Base-by-base conservation (phyloP, 1,284 basidiomycete species). In the Ustilago shanxiensis region DNA sequence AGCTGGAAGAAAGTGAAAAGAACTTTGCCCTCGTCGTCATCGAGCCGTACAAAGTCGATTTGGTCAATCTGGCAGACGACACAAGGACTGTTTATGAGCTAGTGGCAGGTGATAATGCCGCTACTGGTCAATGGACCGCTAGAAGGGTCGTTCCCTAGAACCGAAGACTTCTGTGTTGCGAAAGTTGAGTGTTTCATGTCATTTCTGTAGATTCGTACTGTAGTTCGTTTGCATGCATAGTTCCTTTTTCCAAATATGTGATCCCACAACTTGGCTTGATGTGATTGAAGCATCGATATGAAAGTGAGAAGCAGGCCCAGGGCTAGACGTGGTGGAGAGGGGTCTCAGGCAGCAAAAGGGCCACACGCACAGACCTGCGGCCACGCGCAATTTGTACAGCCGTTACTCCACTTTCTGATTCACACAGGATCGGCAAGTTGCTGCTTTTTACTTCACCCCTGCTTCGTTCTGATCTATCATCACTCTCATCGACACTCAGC, bases 1-100 rank as follows among this genome's bases (percentile, higher is more conserved):
- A 77, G 58, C 70, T 80, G 52, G 72, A 71, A 7, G 77, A 82
- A 54, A 66, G 79, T 56, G 77, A 86, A 50, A 77, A 68, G 60
- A 82, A 83, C 63, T 83, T 86, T 39, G 81, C 82, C 7, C 77
- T 86, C 14, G 69, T 86, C 22, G 78, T 87, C 5, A 72, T 87
- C 26, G 84, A 86, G 47, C 82, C 86, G 14, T 72, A 73, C 53
- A 68, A 72, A n/a, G 81, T 87, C 6, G 86, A 87, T 55, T 58
- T 86, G 73, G 81, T 86, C 47, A 83, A 82, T 26, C 41, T 83
- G 16, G 58, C 67, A 8, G 79, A 85, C 10, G 79, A 86, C 54
- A 73, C 73, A 16, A 77, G 86, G 26, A 83, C 77, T 6, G 52
- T 80, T 24, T 87, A 83, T 57, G 69, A 65, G 49, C 61, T 80